These are phyloP conservation scores for Jamesozyma gamospora DNA, from an alignment of 805 yeast species.

Conservation along the genomic window DNA sequence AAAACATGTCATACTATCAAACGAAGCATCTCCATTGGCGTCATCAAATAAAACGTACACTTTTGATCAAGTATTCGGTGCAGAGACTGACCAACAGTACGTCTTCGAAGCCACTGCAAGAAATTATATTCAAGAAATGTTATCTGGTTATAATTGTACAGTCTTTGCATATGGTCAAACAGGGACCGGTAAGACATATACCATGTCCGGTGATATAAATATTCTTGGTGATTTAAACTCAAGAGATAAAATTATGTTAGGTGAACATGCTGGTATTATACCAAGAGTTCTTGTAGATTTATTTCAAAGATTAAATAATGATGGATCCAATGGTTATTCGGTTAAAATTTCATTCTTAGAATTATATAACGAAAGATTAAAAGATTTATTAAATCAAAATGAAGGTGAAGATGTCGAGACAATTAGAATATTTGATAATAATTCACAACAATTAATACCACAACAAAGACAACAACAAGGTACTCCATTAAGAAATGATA, in stretches of 20 bases:
- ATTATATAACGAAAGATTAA: conserved; percentile 70
- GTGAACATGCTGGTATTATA: conserved; percentile 49
- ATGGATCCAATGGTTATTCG: conserved; percentile 40
- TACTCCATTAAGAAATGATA: neutral
- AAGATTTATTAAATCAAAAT: conserved; percentile 45
- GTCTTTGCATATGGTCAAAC: conserved; percentile 84
- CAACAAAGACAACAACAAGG: conserved; percentile 1
- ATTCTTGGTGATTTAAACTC: conserved; percentile 28
- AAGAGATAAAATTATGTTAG: conserved; percentile 18
- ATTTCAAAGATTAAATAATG: conserved; percentile 38
- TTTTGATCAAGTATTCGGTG: conserved; percentile 73
- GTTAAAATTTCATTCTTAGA: conserved; percentile 71
- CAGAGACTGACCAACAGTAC: conserved; percentile 63
- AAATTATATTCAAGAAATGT: conserved; percentile 48
- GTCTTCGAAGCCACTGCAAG: conserved; percentile 57
- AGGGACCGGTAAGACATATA: conserved; percentile 74
- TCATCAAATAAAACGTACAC: conserved; percentile 43
- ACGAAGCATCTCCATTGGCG: conserved; percentile 8
- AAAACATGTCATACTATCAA: conserved; percentile 37
- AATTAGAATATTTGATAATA: conserved; percentile 44
- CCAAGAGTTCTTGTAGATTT: conserved; percentile 49
- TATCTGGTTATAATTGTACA: conserved; percentile 67
- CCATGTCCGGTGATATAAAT: conserved; percentile 62
- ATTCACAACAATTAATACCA: neutral
- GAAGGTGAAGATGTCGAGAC: conserved; percentile 33